Evolutionary conservation across 1,284 basidiomycete genomes (phyloP).

Genomic region (Vanrija pseudolonga): DNA sequence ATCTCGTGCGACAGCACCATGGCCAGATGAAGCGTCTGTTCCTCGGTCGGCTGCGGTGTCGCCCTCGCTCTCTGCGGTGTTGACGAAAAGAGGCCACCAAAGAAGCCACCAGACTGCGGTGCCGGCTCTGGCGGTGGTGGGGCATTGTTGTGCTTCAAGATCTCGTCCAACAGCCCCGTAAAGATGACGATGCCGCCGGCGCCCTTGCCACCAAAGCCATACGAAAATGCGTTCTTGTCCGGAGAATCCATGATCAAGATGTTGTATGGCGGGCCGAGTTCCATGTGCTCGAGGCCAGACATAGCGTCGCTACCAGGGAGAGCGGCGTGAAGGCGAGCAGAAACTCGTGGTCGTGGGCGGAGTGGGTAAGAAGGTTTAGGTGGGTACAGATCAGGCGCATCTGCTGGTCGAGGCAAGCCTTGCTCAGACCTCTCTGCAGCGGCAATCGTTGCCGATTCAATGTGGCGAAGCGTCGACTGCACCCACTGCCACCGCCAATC

Average conservation of each 20-base stretch:
- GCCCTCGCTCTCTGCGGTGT: constrained; percentile 12
- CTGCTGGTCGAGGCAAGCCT: neutral
- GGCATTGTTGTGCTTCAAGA: constrained; percentile 55
- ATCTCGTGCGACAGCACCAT: constrained; percentile 83
- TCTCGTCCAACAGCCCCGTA: constrained; percentile 78
- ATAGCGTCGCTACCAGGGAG: constrained; percentile 34
- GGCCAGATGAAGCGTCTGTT: constrained; percentile 78
- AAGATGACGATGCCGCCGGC: constrained; percentile 86
- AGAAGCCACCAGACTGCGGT: neutral
- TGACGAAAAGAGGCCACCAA: constrained; percentile 19
- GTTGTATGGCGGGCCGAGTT: constrained; percentile 76
- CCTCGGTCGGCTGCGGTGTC: constrained; percentile 52
- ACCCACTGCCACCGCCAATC: constrained; percentile 89
- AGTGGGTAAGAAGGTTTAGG: constrained; percentile 43
- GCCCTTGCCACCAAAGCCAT: constrained; percentile 83
- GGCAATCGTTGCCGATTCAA: constrained; percentile 60
- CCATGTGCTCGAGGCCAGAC: constrained; percentile 38
- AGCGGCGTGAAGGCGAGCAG: constrained; percentile 39
- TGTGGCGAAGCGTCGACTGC: constrained; percentile 63
- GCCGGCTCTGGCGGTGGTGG: neutral
- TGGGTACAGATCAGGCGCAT: constrained; percentile 14
- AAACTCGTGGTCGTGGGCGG: constrained; percentile 42
- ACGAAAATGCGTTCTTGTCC: constrained; percentile 80
- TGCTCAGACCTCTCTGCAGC: constrained; percentile 4
- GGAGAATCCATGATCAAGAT: constrained; percentile 77